Percentiles rank a stretch among this genome's conserved stretches.
Conservation (phyloP, 2,329 filamentous ascomycete genomes). For the Hirsutella thompsonii region DNA sequence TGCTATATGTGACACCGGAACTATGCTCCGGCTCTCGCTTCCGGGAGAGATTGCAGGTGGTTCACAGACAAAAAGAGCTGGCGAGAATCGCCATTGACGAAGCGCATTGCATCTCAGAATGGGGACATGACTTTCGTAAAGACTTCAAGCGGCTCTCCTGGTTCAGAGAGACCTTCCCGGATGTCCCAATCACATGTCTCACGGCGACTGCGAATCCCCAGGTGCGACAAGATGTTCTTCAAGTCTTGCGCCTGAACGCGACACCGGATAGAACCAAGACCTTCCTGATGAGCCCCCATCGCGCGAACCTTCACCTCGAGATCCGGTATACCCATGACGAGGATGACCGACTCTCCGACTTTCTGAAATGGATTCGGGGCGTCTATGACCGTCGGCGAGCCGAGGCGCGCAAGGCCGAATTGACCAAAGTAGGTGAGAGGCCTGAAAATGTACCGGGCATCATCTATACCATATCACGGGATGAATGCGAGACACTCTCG, state of each 20-base stretch:
- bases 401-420: constrained; percentile 44
- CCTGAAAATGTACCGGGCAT: constrained; percentile 59
- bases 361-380: constrained; percentile 63
- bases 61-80: constrained; percentile 74
- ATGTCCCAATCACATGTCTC: constrained; percentile 82
- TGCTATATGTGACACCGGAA: constrained; percentile 91
- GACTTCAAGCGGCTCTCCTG: constrained; percentile 79
- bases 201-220: constrained; percentile 80
- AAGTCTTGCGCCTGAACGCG: constrained; percentile 54
- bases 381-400: constrained; percentile 57
- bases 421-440: constrained; percentile 39
- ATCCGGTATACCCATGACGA: constrained; percentile 72
- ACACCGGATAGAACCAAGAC: constrained; percentile 46
- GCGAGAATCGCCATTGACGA: constrained; percentile 83
- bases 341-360: constrained; percentile 60
- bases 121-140: constrained; percentile 94
- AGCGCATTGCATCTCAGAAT: constrained; percentile 94
- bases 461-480: constrained; percentile 65
- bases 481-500: constrained; percentile 62
- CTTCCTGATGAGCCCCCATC: constrained; percentile 74
- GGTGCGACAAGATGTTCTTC: constrained; percentile 73
- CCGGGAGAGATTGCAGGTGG: constrained; percentile 56
- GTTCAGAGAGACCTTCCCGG: constrained; percentile 70
- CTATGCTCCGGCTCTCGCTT: constrained; percentile 69
- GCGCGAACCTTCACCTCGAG: constrained; percentile 83